phyloP scores from a whole-genome alignment of 1,139 yeast species.

The Lodderomyces metapsilosis region DNA sequence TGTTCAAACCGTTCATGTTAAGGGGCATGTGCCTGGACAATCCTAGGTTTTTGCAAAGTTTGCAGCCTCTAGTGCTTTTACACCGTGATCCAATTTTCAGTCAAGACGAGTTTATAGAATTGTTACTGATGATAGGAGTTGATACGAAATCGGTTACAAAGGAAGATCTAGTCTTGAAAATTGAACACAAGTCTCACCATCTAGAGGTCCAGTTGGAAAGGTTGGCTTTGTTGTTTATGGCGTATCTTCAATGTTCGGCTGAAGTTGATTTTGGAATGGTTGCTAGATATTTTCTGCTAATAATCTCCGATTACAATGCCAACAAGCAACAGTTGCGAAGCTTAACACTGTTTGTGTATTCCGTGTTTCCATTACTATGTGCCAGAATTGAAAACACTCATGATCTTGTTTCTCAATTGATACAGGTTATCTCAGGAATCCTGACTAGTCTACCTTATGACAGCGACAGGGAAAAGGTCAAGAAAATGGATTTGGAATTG shows the following conservation, averaged over 20 bases:
- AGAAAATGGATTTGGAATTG: constrained; percentile 12
- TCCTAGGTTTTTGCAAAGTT: not conserved
- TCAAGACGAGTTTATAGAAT: constrained; percentile 1
- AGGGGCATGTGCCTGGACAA: constrained; percentile 1
- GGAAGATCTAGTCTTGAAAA: constrained; percentile 11
- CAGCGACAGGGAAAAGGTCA: not conserved
- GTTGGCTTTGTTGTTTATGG: constrained; percentile 10
- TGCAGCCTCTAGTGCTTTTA: not conserved
- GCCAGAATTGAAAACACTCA: not conserved
- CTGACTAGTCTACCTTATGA: not conserved
- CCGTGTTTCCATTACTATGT: constrained; percentile 7
- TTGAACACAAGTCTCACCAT: constrained; percentile 12
- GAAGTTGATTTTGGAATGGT: not conserved
- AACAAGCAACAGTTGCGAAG: constrained; percentile 12
- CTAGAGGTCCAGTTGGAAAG: constrained; percentile 13
- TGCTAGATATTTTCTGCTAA: constrained; percentile 9
- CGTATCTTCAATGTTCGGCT: not conserved
- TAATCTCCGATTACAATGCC: constrained; percentile 18
- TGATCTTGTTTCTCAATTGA: not conserved
- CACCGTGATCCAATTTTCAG: not conserved
- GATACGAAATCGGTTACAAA: not conserved
- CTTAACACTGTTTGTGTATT: constrained; percentile 12
- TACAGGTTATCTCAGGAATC: not conserved
- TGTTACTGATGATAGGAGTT: not conserved
- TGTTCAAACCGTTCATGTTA: constrained; percentile 2